Evolutionary conservation across 2,329 filamentous ascomycete genomes (phyloP).

Genomic region (Aspergillus pseudonomiae): DNA sequence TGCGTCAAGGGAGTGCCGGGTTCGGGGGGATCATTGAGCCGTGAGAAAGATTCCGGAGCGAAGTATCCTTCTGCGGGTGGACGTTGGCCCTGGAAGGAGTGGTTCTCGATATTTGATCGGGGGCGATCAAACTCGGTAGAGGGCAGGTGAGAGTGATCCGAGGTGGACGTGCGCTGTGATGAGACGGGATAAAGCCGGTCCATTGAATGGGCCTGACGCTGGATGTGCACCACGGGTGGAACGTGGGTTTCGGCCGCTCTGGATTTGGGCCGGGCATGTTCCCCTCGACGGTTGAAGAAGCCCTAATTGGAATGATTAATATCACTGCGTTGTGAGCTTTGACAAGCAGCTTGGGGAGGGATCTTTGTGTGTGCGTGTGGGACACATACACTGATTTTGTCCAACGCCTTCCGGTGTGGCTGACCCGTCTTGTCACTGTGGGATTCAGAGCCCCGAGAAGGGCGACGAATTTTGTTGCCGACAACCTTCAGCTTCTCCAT

Average conservation of each 20-base stretch:
- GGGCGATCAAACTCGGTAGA: constrained; percentile 3
- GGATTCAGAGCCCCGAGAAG: constrained; percentile 27
- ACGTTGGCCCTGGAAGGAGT: constrained; percentile 12
- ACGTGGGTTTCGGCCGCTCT: not conserved
- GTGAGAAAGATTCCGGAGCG: constrained; percentile 21
- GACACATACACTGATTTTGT: constrained; percentile 21
- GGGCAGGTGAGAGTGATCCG: not conserved
- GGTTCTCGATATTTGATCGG: constrained; percentile 10
- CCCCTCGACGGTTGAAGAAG: constrained; percentile 19
- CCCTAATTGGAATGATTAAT: constrained; percentile 14
- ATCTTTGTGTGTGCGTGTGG: not conserved
- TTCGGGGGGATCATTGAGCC: constrained; percentile 6
- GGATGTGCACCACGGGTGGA: not conserved
- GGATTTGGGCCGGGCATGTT: not conserved
- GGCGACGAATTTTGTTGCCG: constrained; percentile 28
- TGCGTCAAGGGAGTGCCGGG: constrained; percentile 2
- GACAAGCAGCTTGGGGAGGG: not conserved
- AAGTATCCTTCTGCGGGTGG: constrained; percentile 26
- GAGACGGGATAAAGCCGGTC: constrained; percentile 12
- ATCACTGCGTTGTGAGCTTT: not conserved
- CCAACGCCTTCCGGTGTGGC: constrained; percentile 19
- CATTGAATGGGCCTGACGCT: constrained; percentile 4
- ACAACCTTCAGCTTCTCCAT: constrained; percentile 34
- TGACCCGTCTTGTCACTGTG: constrained; percentile 17
- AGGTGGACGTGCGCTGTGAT: constrained; percentile 9